These are phyloP conservation scores for Suillus clintonianus DNA, from an alignment of 768 basidiomycete genomes.

Conservation along the genomic window DNA sequence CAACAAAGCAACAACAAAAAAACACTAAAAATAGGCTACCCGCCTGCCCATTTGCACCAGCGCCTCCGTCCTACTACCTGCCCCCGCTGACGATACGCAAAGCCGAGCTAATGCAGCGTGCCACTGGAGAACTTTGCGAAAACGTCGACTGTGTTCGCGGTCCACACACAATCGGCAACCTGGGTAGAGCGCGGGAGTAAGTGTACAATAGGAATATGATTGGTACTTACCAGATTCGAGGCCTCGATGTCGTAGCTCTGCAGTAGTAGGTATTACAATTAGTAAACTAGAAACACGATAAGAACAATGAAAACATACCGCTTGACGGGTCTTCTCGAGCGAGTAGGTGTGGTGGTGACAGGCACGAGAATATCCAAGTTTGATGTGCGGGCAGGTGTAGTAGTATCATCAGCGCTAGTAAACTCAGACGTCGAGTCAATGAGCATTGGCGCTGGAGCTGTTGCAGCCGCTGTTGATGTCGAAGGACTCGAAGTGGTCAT, in stretches of 20 bases:
- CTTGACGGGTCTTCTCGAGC: background rate
- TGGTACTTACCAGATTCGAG: no score
- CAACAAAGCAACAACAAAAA: background rate
- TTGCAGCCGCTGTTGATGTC: no score
- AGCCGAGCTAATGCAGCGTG: background rate
- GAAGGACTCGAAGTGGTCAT: no score
- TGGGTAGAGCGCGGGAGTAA: background rate
- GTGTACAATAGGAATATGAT: background rate
- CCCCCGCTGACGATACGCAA: background rate
- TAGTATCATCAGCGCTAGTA: no score
- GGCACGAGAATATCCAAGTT: no score
- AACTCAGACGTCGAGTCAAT: no score
- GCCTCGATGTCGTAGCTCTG: background rate
- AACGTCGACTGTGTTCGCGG: background rate
- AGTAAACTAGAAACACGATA: background rate
- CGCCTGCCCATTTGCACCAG: conserved; percentile 21
- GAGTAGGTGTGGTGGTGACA: no score
- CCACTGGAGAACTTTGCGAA: background rate
- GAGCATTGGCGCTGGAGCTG: no score
- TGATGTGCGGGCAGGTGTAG: no score
- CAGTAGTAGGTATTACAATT: background rate
- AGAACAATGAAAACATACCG: background rate
- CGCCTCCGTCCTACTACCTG: conserved; percentile 14
- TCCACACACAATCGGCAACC: background rate
- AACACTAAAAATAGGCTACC: background rate